Evolutionary conservation across 345 rosid genomes (phyloP).

Genomic region (Populus euphratica): DNA sequence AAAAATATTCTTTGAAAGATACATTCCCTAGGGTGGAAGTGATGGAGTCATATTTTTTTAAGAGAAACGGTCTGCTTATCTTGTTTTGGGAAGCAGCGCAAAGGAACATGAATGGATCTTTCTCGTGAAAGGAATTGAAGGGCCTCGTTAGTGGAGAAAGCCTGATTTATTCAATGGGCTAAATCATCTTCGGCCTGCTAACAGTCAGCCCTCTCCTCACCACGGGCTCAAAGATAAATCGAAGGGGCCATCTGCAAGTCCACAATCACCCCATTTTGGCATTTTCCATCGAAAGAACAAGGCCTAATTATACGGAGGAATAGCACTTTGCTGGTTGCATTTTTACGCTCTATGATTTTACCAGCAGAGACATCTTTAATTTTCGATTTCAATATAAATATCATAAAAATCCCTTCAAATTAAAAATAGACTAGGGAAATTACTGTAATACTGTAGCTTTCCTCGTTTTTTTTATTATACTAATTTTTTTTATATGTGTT

Average conservation of each 20-base stretch:
- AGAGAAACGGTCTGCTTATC: not conserved
- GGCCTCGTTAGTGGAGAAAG: not conserved
- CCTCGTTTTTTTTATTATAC: too few relatives aligned
- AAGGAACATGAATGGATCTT: not conserved
- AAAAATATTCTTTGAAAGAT: not conserved
- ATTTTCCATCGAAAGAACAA: not conserved
- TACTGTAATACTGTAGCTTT: too few relatives aligned
- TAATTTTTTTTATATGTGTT: too few relatives aligned
- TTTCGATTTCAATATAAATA: too few relatives aligned
- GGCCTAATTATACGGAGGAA: too few relatives aligned
- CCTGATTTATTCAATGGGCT: not conserved
- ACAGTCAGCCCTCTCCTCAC: not conserved
- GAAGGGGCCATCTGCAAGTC: not conserved
- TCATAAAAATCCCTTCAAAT: too few relatives aligned
- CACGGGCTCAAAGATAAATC: not conserved
- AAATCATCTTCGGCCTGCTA: not conserved
- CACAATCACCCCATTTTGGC: not conserved
- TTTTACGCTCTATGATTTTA: too few relatives aligned
- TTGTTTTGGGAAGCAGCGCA: not conserved
- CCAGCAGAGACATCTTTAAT: too few relatives aligned
- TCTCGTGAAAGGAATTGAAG: not conserved
- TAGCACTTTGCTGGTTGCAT: too few relatives aligned
- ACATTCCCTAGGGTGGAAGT: not conserved
- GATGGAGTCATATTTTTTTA: not conserved
- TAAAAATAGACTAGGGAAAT: too few relatives aligned